A percentile compares a stretch with the other conserved stretches of the same genome.
Evolutionary conservation across 352 stramenopile genomes (phyloP).

Genomic region (Globisporangium ultimum): DNA sequence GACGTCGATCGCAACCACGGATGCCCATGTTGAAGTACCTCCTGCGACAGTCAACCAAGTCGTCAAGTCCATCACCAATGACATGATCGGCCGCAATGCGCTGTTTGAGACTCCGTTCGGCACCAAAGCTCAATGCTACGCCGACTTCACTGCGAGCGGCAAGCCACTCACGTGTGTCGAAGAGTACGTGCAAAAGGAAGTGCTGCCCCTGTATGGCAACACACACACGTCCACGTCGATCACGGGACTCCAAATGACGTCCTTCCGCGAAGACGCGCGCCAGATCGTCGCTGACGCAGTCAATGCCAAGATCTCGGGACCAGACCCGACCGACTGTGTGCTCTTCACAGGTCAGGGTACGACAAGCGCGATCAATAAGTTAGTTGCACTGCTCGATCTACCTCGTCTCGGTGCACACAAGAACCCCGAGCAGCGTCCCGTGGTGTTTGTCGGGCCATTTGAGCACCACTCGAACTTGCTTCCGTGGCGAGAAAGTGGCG

Average conservation of each 20-base stretch:
- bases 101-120: slow-evolving; percentile 74
- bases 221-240: slow-evolving; percentile 93
- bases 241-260: slow-evolving; percentile 84
- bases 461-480: slow-evolving; percentile 98
- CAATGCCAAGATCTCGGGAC: slow-evolving; percentile 89
- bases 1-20: not conserved
- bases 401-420: not conserved
- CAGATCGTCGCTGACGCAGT: slow-evolving; percentile 92
- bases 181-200: slow-evolving; percentile 80
- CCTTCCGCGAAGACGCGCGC: slow-evolving; percentile 93
- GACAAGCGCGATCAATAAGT: slow-evolving; percentile 81
- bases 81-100: slow-evolving; percentile 42
- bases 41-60: not conserved
- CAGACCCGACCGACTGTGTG: slow-evolving; percentile 91
- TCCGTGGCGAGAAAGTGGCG: slow-evolving; percentile 92
- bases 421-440: slow-evolving; percentile 33
- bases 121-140: slow-evolving; percentile 85
- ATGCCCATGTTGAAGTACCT: not conserved
- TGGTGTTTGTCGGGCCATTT: slow-evolving; percentile 93
- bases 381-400: slow-evolving; percentile 68
- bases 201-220: slow-evolving; percentile 96
- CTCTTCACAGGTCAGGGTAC: slow-evolving; percentile 91
- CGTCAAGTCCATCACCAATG: slow-evolving; percentile 30
- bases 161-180: slow-evolving; percentile 89
- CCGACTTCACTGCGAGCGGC: slow-evolving; percentile 93